Base-by-base conservation (phyloP, 164 flowering plant genomes). In the Vitis cinerea region DNA sequence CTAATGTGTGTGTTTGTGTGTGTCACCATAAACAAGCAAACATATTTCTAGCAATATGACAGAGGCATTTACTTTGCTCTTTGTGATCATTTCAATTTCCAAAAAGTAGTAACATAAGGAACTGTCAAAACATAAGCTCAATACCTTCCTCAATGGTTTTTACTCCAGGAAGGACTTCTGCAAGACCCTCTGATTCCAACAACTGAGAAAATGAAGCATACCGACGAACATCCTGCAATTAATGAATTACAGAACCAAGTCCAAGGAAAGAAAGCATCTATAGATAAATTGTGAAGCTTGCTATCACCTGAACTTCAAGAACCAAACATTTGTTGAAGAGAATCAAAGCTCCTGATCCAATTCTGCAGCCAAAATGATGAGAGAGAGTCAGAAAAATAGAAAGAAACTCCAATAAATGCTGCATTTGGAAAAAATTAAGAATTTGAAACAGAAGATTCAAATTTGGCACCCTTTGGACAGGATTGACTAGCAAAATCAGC, bases 181-280 rank as follows among this genome's bases (percentile, higher is more conserved):
- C 60, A 62, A 94, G 85, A 74, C 78, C 57, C 80, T 89, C 91
- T 58, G 80, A 81, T 59, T 80, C 78, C 73, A 94, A 63, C 98
- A 94, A 87, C 69, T 89, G 88, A 44, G 69, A 74, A 78, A 94
- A 94, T 27, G 97, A 89, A 77, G 85, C 68, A 83, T 94, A 85
- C 15, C 64, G 14, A 59, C 55, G 83, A 50, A 89, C 80, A 75
- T 80, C 81, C 97, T 94, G 86, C 66, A 79, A 67, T 60, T 14
- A 16, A 73, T 19, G 6, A 69, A 61, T 58, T 61, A 54, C 3
- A 48, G 10, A 70, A 10, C 66, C 53, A 72, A n/a, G 1, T 16
- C 14, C 15, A 60, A 47, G 48, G 51, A 7, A 70, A 4, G 4
- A 64, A 68, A 56, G 31, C 50, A 67, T 37, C 44, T 6, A 37